Base-by-base conservation (phyloP, 257 asterid genomes). In the Capsicum chinense region DNA sequence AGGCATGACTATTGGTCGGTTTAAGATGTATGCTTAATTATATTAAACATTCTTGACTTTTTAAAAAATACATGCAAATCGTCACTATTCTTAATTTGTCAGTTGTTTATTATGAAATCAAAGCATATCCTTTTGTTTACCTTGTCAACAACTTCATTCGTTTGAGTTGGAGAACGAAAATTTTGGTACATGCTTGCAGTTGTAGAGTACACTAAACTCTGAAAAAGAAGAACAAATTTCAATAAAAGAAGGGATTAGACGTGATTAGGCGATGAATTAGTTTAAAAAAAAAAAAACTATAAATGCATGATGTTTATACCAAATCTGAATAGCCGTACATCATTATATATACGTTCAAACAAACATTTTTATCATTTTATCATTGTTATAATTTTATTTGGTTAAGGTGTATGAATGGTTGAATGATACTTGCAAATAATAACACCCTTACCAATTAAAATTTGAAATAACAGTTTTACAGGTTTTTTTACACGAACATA, bases 1-100 rank as follows among this genome's bases (percentile, higher is more conserved):
- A 47, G 73, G 81, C 81, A 80, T 79, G 42, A 56, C 63, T 60
- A 79, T 67, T 13, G 58, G 73, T 79, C 84, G 73, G 74, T 42
- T 11, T 14, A 50, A 39, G 39, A 80, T 58, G 11, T 44, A 26
- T 21, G 21, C 19, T 48, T 48, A n/a, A n/a, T 66, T 26, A 26
- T 26, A 26, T 26, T 5, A 6, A 44, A 48, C n/a, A 73, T 73
- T 73, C 11, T 48, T 12, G 17, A 73, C n/a, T 21, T 5, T 11
- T 16, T 17, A 14, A 44, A 6, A 48, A 7, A 7, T 64, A 26
- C 5, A 47, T 71, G 42, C 42, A 47, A n/a, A 16, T 71, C 39
- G 17, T 71, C 57, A 47, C 35, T 71, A 47, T 71, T 47, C 59
- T 6, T 5, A 35, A 58, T 48, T 47, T 48, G 60, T 48, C 19